A percentile compares a stretch with the other conserved stretches of the same genome.
Evolutionary conservation across 257 asterid genomes (phyloP).

Genomic region (Nicotiana tabacum): DNA sequence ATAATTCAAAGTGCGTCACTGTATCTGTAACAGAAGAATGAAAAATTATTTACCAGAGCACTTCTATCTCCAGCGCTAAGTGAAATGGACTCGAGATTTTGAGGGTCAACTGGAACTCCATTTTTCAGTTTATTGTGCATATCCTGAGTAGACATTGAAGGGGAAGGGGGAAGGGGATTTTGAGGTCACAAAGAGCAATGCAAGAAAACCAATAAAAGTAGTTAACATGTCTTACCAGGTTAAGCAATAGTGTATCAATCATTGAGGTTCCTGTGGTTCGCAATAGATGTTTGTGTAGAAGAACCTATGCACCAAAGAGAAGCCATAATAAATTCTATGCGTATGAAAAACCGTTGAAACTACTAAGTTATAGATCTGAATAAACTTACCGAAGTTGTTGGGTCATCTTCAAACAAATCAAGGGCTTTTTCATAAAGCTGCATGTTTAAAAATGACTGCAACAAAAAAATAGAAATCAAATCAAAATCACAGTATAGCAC

Average conservation of each 20-base stretch:
- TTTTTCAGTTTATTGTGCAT: slow-evolving; percentile 59
- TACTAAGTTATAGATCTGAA: slow-evolving; percentile 16
- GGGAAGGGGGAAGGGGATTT: neutral
- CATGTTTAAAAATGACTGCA: slow-evolving; percentile 69
- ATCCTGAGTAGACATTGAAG: slow-evolving; percentile 39
- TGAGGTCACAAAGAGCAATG: slow-evolving; percentile 1
- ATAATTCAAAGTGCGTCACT: neutral
- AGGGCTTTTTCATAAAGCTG: slow-evolving; percentile 90
- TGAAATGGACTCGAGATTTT: slow-evolving; percentile 40
- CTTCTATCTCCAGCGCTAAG: slow-evolving; percentile 67
- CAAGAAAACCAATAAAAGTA: slow-evolving; percentile 9
- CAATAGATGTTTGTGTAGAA: slow-evolving; percentile 84
- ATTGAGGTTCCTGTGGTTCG: slow-evolving; percentile 69
- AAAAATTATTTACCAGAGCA: slow-evolving; percentile 45
- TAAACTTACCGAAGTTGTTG: slow-evolving; percentile 63
- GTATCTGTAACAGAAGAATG: neutral
- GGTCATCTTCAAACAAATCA: slow-evolving; percentile 93
- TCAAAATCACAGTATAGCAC: neutral
- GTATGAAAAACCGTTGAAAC: neutral
- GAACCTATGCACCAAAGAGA: slow-evolving; percentile 37
- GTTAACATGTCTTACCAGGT: slow-evolving; percentile 55
- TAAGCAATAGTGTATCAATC: slow-evolving; percentile 66
- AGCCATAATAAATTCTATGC: neutral
- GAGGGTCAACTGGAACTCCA: slow-evolving; percentile 72
- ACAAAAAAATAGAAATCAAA: slow-evolving; percentile 17